phyloP scores from a whole-genome alignment of 2,329 filamentous ascomycete species.

The Diaporthe sp. region DNA sequence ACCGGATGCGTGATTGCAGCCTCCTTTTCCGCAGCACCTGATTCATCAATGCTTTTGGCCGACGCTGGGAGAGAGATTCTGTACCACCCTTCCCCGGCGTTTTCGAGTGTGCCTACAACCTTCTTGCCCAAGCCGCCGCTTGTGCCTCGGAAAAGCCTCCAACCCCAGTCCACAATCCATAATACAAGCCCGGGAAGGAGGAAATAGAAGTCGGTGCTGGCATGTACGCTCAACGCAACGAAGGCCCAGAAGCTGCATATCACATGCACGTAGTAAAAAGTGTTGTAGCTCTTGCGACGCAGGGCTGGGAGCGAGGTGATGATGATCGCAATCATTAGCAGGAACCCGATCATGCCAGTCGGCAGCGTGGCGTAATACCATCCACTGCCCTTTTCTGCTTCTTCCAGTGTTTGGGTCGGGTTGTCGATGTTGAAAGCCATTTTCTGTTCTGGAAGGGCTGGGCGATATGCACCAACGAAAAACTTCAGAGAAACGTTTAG shows the following conservation, averaged over 20 bases:
- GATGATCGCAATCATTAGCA: constrained; percentile 32
- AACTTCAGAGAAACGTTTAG: neutral
- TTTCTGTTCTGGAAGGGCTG: constrained; percentile 6
- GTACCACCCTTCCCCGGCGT: constrained; percentile 36
- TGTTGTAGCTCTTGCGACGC: constrained; percentile 41
- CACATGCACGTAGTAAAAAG: constrained; percentile 42
- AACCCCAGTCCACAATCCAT: constrained; percentile 38
- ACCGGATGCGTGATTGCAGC: neutral
- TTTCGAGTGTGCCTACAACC: constrained; percentile 32
- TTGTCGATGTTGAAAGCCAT: constrained; percentile 40
- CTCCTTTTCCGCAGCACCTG: constrained; percentile 7
- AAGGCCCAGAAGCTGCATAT: constrained; percentile 35
- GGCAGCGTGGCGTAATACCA: constrained; percentile 37
- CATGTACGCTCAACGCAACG: constrained; percentile 35
- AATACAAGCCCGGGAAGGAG: constrained; percentile 40
- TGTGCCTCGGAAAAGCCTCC: constrained; percentile 38
- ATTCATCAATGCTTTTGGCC: neutral
- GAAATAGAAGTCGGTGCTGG: constrained; percentile 43
- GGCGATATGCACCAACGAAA: constrained; percentile 17
- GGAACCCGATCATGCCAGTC: constrained; percentile 34
- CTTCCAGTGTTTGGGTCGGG: constrained; percentile 37
- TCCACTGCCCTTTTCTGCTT: constrained; percentile 26
- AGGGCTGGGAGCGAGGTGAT: constrained; percentile 40
- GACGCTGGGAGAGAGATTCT: neutral
- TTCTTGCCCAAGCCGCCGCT: constrained; percentile 14